Evolutionary conservation across 768 basidiomycete genomes (phyloP).

Genomic region (Suillus spraguei): DNA sequence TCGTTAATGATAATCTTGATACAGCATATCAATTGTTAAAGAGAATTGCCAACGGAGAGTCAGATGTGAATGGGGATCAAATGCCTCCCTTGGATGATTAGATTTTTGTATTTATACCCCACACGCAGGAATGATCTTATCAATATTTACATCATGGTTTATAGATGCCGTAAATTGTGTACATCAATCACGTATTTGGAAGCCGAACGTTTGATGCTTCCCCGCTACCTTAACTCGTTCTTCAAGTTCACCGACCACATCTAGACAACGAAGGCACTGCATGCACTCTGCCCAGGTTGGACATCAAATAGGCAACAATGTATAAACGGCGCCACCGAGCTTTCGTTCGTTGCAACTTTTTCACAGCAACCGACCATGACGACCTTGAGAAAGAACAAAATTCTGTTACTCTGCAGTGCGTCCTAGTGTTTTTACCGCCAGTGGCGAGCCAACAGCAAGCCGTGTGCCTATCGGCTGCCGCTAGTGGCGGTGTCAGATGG

Average conservation of each 20-base stretch:
- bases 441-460: no score
- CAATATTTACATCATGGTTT: neutral
- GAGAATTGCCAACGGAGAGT: conserved; percentile 67
- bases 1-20: conserved; percentile 91
- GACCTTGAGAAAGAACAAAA: neutral
- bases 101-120: conserved; percentile 9
- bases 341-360: neutral
- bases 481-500: no score
- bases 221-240: no score
- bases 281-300: neutral
- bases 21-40: conserved; percentile 80
- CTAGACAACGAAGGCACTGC: neutral
- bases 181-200: no score
- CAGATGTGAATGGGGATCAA: conserved; percentile 55
- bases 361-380: neutral
- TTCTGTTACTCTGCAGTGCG: neutral
- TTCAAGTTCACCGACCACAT: no score
- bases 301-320: neutral
- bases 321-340: neutral
- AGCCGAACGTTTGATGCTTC: no score
- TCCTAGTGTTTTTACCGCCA: neutral
- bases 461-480: no score
- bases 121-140: neutral
- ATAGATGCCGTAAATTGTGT: no score
- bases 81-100: conserved; percentile 69